These are phyloP conservation scores for Brassica juncea DNA, from an alignment of 345 rosid genomes.

Conservation along the genomic window DNA sequence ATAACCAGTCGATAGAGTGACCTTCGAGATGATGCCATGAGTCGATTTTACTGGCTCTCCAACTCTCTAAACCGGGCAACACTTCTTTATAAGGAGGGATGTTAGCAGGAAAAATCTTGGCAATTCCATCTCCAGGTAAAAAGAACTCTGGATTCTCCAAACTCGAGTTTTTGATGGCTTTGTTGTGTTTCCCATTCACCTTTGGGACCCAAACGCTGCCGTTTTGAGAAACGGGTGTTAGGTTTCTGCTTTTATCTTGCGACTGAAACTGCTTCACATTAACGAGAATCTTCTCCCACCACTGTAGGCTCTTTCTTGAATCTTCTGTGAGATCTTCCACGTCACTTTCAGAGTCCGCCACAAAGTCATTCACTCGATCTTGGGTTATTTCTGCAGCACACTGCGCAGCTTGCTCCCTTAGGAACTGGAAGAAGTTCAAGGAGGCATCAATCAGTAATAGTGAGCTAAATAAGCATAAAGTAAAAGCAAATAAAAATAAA, in stretches of 20 bases:
- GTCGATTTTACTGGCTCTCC: conserved; percentile 87
- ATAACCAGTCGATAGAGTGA: conserved; percentile 88
- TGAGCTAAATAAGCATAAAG: conserved; percentile 8
- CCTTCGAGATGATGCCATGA: conserved; percentile 93
- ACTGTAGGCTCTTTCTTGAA: conserved; percentile 51
- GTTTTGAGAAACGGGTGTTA: conserved; percentile 39
- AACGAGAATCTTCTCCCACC: conserved; percentile 68
- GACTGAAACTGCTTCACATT: conserved; percentile 55
- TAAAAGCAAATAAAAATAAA: neutral
- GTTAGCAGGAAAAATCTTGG: conserved; percentile 63
- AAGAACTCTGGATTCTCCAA: conserved; percentile 48
- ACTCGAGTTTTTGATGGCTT: conserved; percentile 51
- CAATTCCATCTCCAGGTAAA: conserved; percentile 65
- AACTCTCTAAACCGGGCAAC: conserved; percentile 79
- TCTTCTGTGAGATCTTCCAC: conserved; percentile 54
- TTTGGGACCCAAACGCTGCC: conserved; percentile 60
- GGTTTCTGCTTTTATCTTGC: conserved; percentile 43
- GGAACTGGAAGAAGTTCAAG: conserved; percentile 57
- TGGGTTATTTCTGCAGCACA: conserved; percentile 81
- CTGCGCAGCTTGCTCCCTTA: conserved; percentile 89
- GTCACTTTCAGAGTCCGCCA: conserved; percentile 75
- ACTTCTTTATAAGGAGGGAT: conserved; percentile 73
- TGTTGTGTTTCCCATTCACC: conserved; percentile 90
- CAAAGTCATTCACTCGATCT: conserved; percentile 66
- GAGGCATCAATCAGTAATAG: conserved; percentile 11